Conservation (phyloP, 345 rosid species). For the Leavenworthia alabamica region DNA sequence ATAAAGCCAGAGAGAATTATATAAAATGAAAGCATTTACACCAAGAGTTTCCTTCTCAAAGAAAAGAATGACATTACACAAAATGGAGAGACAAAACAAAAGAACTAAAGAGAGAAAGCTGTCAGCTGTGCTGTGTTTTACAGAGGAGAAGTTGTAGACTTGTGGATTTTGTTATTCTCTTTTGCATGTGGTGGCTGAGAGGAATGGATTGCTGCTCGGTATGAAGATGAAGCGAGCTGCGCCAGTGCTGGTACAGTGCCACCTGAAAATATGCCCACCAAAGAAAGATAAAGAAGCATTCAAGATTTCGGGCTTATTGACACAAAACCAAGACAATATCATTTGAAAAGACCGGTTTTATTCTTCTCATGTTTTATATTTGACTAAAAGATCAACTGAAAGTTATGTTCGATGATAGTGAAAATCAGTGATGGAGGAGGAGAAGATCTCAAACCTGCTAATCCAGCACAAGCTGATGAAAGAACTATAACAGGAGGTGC, state of each 20-base stretch:
- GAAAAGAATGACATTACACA: constrained; percentile 7
- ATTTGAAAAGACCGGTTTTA: neutral
- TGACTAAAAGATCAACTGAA: neutral
- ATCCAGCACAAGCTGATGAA: constrained; percentile 88
- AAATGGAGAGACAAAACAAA: neutral
- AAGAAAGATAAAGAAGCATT: neutral
- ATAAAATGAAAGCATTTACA: constrained; percentile 8
- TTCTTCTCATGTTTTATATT: neutral
- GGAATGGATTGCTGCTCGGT: constrained; percentile 57
- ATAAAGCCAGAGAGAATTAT: neutral
- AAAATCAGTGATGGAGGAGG: neutral
- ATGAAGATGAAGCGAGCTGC: constrained; percentile 78
- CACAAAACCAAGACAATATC: neutral
- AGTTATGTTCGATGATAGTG: neutral
- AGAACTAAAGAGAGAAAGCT: neutral
- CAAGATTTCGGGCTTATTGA: neutral
- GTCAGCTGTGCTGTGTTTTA: constrained; percentile 25
- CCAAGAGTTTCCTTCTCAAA: neutral
- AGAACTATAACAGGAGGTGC: constrained; percentile 90
- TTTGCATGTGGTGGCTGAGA: constrained; percentile 37
- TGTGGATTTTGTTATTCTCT: constrained; percentile 46
- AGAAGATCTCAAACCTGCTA: constrained; percentile 50
- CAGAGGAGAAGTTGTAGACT: constrained; percentile 52
- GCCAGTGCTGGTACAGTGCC: constrained; percentile 82
- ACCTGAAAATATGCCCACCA: constrained; percentile 39